A percentile compares a stretch with the other conserved stretches of the same genome.
phyloP scores from a whole-genome alignment of 352 stramenopile species.

The Phytophthora tentaculata region DNA sequence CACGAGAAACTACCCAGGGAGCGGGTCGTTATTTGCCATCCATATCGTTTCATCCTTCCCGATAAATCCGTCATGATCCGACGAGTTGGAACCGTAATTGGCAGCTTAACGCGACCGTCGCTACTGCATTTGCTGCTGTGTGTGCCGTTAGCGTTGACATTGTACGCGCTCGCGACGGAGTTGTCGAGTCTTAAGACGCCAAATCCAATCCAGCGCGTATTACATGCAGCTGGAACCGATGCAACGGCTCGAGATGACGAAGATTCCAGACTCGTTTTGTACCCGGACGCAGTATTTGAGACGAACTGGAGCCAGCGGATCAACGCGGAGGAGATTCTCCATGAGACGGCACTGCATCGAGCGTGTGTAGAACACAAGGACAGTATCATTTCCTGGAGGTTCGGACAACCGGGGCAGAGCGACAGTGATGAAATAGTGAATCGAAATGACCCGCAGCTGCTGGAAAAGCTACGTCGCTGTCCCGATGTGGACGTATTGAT shows the following conservation, averaged over 20 bases:
- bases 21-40: background rate
- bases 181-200: constrained; percentile 8
- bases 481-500: constrained; percentile 39
- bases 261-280: constrained; percentile 13
- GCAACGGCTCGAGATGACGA: constrained; percentile 10
- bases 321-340: constrained; percentile 36
- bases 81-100: background rate
- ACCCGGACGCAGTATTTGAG: constrained; percentile 33
- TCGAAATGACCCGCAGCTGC: constrained; percentile 38
- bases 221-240: constrained; percentile 6
- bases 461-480: constrained; percentile 47
- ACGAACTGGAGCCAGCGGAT: constrained; percentile 37
- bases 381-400: constrained; percentile 45
- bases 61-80: background rate
- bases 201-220: constrained; percentile 1
- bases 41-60: constrained; percentile 3
- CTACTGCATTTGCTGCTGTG: constrained; percentile 16
- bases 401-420: constrained; percentile 7
- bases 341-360: constrained; percentile 42
- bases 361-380: constrained; percentile 36
- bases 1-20: no score
- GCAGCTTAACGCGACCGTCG: background rate
- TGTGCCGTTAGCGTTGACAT: constrained; percentile 12
- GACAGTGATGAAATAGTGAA: constrained; percentile 29
- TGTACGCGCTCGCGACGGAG: constrained; percentile 22